These are phyloP conservation scores for Leccinellum rugosiceps DNA, from an alignment of 768 basidiomycete species.

Conservation along the genomic window DNA sequence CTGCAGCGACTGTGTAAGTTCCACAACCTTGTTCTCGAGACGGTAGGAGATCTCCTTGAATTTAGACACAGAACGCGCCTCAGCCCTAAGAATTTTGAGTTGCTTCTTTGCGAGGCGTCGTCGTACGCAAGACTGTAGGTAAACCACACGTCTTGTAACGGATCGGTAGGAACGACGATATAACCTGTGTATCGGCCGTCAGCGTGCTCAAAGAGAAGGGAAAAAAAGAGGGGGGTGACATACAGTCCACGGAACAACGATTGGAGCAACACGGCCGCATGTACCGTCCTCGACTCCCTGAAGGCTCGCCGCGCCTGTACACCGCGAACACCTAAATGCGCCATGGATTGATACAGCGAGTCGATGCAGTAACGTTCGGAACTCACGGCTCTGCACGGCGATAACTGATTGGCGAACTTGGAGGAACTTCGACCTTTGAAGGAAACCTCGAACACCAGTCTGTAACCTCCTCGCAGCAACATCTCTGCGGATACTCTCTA, in stretches of 20 bases:
- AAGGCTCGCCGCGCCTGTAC: conserved; percentile 61
- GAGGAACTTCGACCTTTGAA: conserved; percentile 71
- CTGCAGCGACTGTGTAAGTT: conserved; percentile 92
- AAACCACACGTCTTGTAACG: conserved; percentile 72
- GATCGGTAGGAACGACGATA: conserved; percentile 50
- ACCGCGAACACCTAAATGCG: conserved; percentile 65
- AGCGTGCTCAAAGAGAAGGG: not conserved
- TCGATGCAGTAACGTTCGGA: not conserved
- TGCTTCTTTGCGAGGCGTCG: conserved; percentile 85
- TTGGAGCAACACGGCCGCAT: conserved; percentile 75
- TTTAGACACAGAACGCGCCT: conserved; percentile 95
- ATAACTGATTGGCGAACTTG: conserved; percentile 60
- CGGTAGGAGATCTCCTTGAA: conserved; percentile 99
- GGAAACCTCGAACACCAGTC: conserved; percentile 60
- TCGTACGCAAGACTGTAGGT: conserved; percentile 88
- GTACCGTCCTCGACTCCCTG: conserved; percentile 48
- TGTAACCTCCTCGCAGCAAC: conserved; percentile 78
- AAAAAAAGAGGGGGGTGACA: conserved; percentile 36
- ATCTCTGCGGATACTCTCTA: conserved; percentile 67
- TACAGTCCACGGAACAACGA: conserved; percentile 87
- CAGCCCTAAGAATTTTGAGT: conserved; percentile 77
- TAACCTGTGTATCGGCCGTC: conserved; percentile 38
- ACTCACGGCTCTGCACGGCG: conserved; percentile 84
- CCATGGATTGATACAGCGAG: conserved; percentile 6
- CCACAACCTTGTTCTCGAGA: conserved; percentile 98